Base-by-base conservation (phyloP, 345 rosid genomes). In the Brassica rapa region DNA sequence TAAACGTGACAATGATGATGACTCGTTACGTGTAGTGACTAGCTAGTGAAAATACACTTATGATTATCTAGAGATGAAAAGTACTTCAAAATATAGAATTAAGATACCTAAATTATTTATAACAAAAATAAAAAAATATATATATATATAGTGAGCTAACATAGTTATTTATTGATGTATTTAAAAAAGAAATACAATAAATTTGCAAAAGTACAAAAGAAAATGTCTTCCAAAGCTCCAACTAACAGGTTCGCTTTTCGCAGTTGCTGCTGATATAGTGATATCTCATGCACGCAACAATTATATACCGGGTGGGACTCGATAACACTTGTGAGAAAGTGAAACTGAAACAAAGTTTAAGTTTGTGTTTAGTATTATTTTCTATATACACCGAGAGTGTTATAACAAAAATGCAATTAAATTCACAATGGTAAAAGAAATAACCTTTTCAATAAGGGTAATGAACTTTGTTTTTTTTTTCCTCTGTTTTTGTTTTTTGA, bases 211-310 rank as follows among this genome's bases (percentile, higher is more conserved):
- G 78, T 69, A 69, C 70, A 68, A 79, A 79, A 80, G 79, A 69
- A 74, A 79, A 80, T 80, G 75, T 80, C 61, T 27, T 27, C 29
- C 29, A 27, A 27, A 0, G 29, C 70, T 74, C 78, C 82, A 80
- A 68, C 79, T 80, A 80, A 80, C 79, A 19, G 2, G 66, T 73
- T 80, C 62, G 78, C 79, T 80, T 80, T 79, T 62, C 39, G 82
- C 75, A 80, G 82, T 80, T 68, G 79, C 75, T 73, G 78, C 61
- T 39, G 46, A 39, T 39, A 3, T 10, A 39, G 46, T 68, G 66
- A 73, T 68, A 68, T 62, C 79, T 80, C 82, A 80, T 80, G 75
- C 82, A 80, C 82, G 82, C 82, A 80, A 80, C 82, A 74, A 62
- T 80, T 80, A 80, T 80, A 79, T 78, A 73, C 70, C 62, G 66